phyloP scores from a whole-genome alignment of 495 filamentous ascomycete genomes.

The Xylaria castorea region DNA sequence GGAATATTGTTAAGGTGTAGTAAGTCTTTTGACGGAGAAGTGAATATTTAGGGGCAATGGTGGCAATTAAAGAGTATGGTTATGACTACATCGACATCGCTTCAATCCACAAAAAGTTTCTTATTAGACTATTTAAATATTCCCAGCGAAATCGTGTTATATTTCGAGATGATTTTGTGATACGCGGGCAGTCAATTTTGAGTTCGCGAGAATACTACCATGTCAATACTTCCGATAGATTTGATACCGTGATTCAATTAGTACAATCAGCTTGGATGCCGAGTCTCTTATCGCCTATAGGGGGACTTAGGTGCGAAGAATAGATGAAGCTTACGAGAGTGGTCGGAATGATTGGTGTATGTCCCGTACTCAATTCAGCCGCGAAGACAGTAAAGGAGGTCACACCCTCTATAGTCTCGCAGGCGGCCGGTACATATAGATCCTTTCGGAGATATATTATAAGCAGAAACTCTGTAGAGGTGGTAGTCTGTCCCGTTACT shows the following conservation, averaged over 20 bases:
- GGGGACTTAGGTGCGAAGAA: neutral
- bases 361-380: conserved; percentile 11
- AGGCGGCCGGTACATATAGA: neutral
- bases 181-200: neutral
- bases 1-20: neutral
- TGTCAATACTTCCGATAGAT: neutral
- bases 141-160: neutral
- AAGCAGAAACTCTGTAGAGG: neutral
- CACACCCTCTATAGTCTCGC: neutral
- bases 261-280: neutral
- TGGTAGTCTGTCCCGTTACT: neutral
- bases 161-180: neutral
- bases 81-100: neutral
- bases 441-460: neutral
- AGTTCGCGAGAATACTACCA: neutral
- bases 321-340: conserved; percentile 8
- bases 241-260: neutral
- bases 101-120: neutral
- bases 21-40: neutral
- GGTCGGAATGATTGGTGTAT: neutral
- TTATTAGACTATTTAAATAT: neutral
- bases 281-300: neutral
- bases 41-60: no score
- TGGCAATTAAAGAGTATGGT: neutral
- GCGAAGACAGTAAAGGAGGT: neutral